Conservation (phyloP, 2,329 filamentous ascomycete species). For the Volutella citrinella region DNA sequence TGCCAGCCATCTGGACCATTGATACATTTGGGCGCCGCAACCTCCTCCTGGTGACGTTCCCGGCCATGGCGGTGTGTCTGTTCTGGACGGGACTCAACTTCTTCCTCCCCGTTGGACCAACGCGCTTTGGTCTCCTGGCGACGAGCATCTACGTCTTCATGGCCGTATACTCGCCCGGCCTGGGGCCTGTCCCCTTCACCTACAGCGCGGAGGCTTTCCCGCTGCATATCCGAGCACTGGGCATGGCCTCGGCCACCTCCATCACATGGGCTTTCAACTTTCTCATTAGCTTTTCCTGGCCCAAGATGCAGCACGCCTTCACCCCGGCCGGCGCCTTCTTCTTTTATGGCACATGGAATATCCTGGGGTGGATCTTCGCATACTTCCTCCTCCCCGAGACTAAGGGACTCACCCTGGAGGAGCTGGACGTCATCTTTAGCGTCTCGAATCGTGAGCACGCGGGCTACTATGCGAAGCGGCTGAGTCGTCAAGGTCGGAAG, state of each 20-base stretch:
- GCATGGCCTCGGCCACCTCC: constrained; percentile 36
- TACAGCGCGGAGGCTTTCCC: constrained; percentile 37
- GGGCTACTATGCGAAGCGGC: constrained; percentile 30
- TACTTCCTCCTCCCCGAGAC: constrained; percentile 50
- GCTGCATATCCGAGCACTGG: constrained; percentile 32
- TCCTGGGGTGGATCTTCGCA: constrained; percentile 43
- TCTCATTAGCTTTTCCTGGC: constrained; percentile 31
- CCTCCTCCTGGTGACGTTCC: constrained; percentile 34
- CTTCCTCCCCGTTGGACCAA: constrained; percentile 12
- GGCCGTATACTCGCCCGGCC: constrained; percentile 34
- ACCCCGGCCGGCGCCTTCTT: constrained; percentile 32
- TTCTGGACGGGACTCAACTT: constrained; percentile 29
- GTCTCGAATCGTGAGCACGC: constrained; percentile 40
- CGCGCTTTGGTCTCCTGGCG: constrained; percentile 27
- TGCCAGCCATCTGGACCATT: constrained; percentile 33
- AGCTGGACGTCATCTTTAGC: constrained; percentile 47
- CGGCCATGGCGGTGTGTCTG: constrained; percentile 27
- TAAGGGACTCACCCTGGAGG: constrained; percentile 47
- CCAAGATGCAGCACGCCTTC: constrained; percentile 26
- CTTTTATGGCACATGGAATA: constrained; percentile 46
- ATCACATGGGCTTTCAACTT: constrained; percentile 35
- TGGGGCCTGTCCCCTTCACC: constrained; percentile 35
- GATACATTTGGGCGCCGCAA: constrained; percentile 54
- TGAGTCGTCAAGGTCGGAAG: constrained; percentile 11
- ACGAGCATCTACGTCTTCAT: constrained; percentile 34